A percentile compares a stretch with the other conserved stretches of the same genome.
Conservation (phyloP, 2,329 filamentous ascomycete species). For the Anisogramma anomala region DNA sequence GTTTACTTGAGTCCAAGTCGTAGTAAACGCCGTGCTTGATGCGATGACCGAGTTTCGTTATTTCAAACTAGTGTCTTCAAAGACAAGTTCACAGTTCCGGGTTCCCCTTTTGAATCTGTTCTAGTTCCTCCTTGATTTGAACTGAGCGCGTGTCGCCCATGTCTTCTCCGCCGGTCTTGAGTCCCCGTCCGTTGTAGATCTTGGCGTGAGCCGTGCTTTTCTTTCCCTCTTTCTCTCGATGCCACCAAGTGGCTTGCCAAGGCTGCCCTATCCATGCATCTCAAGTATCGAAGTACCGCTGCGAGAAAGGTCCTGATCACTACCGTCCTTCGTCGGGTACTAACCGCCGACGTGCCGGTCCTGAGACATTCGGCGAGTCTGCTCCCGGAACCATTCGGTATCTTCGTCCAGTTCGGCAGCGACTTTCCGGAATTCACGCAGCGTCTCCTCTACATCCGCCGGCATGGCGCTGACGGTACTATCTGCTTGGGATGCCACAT, state of each 20-base stretch:
- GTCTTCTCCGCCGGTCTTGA: not conserved
- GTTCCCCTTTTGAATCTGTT: too few relatives aligned
- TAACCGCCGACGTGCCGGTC: constrained; percentile 20
- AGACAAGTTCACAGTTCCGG: too few relatives aligned
- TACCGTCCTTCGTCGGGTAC: constrained; percentile 22
- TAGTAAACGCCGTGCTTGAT: constrained; percentile 14
- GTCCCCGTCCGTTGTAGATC: not conserved
- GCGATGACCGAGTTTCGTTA: constrained; percentile 1
- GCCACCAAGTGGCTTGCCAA: not conserved
- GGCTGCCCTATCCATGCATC: not conserved
- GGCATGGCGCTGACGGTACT: constrained; percentile 25
- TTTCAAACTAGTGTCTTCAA: too few relatives aligned
- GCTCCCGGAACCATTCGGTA: constrained; percentile 34
- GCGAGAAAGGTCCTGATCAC: not conserved
- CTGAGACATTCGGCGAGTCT: constrained; percentile 28
- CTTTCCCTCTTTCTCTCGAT: not conserved
- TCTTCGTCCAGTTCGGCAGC: constrained; percentile 35
- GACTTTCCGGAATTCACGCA: constrained; percentile 31
- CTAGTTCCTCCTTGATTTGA: not conserved
- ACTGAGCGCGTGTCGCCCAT: not conserved
- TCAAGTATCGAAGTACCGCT: not conserved
- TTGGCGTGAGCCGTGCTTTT: not conserved
- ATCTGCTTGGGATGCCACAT: constrained; percentile 33
- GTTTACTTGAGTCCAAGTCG: not conserved
- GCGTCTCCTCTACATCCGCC: constrained; percentile 25